Conservation (phyloP, 805 yeast species). For the Kuraishia hungarica region DNA sequence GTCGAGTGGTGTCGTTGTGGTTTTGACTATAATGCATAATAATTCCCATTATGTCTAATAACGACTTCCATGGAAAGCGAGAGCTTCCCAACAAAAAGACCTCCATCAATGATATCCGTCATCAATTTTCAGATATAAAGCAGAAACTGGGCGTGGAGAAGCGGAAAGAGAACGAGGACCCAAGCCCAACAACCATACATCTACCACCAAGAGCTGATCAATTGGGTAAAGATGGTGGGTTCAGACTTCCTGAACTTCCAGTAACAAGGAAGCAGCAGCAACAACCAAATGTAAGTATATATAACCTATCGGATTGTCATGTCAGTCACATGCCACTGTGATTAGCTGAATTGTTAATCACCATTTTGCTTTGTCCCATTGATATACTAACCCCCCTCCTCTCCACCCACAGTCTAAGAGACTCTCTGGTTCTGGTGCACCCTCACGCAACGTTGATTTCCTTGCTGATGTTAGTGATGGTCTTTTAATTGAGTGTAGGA, state of each 20-base stretch:
- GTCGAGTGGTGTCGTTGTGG: too few species aligned
- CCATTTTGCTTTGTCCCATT: too few species aligned
- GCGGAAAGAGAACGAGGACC: not conserved
- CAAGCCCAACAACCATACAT: not conserved
- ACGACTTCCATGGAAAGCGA: not conserved
- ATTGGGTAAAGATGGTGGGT: not conserved
- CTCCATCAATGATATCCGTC: not conserved
- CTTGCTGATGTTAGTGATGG: slow-evolving; percentile 71
- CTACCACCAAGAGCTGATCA: not conserved
- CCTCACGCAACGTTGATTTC: slow-evolving; percentile 48
- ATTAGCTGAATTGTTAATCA: too few species aligned
- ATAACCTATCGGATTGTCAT: not conserved
- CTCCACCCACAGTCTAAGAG: not conserved
- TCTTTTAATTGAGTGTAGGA: slow-evolving; percentile 59
- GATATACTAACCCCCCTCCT: too few species aligned
- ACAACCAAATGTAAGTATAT: slow-evolving; percentile 15
- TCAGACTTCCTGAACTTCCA: not conserved
- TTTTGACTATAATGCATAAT: too few species aligned
- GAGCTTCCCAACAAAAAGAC: not conserved
- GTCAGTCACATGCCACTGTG: too few species aligned
- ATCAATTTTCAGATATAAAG: not conserved
- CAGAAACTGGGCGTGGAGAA: not conserved
- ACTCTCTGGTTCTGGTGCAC: not conserved
- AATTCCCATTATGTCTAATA: not conserved
- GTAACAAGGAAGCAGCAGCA: not conserved